Conservation (phyloP, 441 rosid genomes). For the Corymbia calophylla region DNA sequence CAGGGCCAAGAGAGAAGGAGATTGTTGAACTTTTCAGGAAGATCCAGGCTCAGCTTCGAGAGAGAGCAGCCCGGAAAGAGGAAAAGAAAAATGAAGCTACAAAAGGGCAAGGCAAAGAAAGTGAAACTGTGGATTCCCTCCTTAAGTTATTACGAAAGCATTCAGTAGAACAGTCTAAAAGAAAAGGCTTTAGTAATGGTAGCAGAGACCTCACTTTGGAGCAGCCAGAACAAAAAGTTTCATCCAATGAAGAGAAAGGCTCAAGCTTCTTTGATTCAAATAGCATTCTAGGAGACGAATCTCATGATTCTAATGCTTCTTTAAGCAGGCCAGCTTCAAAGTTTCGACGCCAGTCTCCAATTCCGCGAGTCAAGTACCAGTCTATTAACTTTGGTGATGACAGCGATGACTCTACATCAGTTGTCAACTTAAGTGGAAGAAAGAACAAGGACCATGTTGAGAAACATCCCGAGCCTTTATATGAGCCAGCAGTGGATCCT, state of each 20-base stretch:
- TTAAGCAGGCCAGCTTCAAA: slow-evolving; percentile 49
- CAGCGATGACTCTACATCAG: slow-evolving; percentile 18
- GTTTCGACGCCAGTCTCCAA: slow-evolving; percentile 56
- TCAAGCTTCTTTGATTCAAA: slow-evolving; percentile 9
- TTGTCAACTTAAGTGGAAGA: slow-evolving; percentile 21
- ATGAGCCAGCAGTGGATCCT: slow-evolving; percentile 8
- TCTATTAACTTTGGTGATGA: slow-evolving; percentile 37
- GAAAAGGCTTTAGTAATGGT: slow-evolving; percentile 20
- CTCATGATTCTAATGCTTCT: slow-evolving; percentile 22
- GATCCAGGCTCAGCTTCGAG: slow-evolving; percentile 73
- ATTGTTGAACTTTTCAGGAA: slow-evolving; percentile 72
- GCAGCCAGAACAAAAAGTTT: slow-evolving; percentile 17
- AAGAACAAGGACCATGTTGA: slow-evolving; percentile 23
- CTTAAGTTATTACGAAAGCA: slow-evolving; percentile 70
- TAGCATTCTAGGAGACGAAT: slow-evolving; percentile 4
- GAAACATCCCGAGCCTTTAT: slow-evolving; percentile 22
- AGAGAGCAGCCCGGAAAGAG: slow-evolving; percentile 56
- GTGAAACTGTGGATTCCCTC: slow-evolving; percentile 59
- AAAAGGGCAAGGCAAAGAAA: slow-evolving; percentile 45
- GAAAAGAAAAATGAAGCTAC: slow-evolving; percentile 38
- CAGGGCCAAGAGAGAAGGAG: slow-evolving; percentile 67
- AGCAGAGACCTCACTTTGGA: slow-evolving; percentile 22
- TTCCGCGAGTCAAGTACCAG: slow-evolving; percentile 39
- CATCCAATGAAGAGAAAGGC: slow-evolving; percentile 22
- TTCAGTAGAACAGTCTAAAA: slow-evolving; percentile 53